A percentile compares a stretch with the other conserved stretches of the same genome.
Conservation (phyloP, 2,329 filamentous ascomycete genomes). For the Macrophomina pseudophaseolina region DNA sequence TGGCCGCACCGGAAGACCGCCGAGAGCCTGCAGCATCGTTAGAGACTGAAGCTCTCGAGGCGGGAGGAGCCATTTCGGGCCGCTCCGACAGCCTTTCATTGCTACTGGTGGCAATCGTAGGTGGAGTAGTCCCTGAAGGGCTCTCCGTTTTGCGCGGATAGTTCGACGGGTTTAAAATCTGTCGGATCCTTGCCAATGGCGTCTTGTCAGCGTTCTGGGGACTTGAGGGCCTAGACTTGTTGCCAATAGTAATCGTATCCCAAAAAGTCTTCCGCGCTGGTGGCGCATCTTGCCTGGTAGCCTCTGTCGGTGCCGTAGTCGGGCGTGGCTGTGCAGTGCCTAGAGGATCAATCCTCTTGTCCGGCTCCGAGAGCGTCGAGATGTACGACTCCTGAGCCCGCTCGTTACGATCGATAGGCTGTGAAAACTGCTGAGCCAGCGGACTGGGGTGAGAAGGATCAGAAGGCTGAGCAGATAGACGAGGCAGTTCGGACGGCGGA, state of each 20-base stretch:
- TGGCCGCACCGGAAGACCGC: constrained; percentile 24
- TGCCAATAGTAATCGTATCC: constrained; percentile 21
- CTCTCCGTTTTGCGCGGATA: constrained; percentile 11
- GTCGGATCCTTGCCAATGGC: constrained; percentile 25
- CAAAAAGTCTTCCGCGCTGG: constrained; percentile 22
- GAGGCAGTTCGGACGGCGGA: constrained; percentile 5
- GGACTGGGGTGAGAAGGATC: not conserved
- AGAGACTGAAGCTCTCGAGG: constrained; percentile 20
- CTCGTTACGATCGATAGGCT: constrained; percentile 21
- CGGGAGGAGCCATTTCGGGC: constrained; percentile 26
- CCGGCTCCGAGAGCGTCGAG: constrained; percentile 11
- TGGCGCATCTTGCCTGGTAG: constrained; percentile 1
- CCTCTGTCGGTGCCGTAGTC: constrained; percentile 13
- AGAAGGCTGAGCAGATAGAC: constrained; percentile 15
- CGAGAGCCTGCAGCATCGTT: constrained; percentile 20
- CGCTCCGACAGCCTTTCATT: constrained; percentile 20
- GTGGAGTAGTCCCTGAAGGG: constrained; percentile 11
- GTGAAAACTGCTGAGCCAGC: constrained; percentile 4
- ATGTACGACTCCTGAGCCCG: constrained; percentile 19
- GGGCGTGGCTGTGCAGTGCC: not conserved
- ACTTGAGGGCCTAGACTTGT: constrained; percentile 21
- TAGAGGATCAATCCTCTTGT: not conserved
- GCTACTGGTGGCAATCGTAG: not conserved
- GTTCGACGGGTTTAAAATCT: constrained; percentile 26
- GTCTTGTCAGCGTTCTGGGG: constrained; percentile 22